Percentiles rank a stretch among this genome's conserved stretches.
Conservation (phyloP, 2,329 filamentous ascomycete genomes). For the Talaromyces pinophilus region DNA sequence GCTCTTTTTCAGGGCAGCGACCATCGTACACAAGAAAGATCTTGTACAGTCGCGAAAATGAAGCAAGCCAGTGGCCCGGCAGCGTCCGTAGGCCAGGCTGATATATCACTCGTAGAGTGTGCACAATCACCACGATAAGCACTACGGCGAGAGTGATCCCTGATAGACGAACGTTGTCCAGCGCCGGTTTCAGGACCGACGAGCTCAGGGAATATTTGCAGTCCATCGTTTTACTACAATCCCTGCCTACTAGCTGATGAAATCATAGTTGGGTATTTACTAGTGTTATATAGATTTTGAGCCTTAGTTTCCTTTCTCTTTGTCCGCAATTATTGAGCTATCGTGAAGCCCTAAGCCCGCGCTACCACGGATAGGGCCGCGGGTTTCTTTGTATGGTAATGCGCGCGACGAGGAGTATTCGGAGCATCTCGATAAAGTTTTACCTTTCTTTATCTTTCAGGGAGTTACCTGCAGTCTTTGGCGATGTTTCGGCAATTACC, state of each 20-base stretch:
- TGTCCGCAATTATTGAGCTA: background rate
- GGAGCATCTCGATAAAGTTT: background rate
- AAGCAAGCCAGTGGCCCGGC: background rate
- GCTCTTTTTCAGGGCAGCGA: background rate
- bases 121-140: background rate
- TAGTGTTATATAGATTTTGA: background rate
- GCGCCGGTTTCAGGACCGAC: background rate
- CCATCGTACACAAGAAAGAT: slow-evolving; percentile 1
- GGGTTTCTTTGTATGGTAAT: background rate
- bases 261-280: background rate
- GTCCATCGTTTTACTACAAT: background rate
- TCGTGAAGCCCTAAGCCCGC: background rate
- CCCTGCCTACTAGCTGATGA: too few species aligned
- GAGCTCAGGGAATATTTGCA: background rate
- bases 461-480: background rate
- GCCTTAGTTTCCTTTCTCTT: background rate
- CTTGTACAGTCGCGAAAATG: background rate
- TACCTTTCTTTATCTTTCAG: background rate
- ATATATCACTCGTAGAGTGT: background rate
- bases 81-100: background rate
- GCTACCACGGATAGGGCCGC: background rate
- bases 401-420: background rate
- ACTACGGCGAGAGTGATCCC: background rate
- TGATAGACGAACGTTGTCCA: background rate
- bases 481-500: background rate